Conservation (phyloP, 169 alveolate genomes). For the Plasmodium cynomolgi region DNA sequence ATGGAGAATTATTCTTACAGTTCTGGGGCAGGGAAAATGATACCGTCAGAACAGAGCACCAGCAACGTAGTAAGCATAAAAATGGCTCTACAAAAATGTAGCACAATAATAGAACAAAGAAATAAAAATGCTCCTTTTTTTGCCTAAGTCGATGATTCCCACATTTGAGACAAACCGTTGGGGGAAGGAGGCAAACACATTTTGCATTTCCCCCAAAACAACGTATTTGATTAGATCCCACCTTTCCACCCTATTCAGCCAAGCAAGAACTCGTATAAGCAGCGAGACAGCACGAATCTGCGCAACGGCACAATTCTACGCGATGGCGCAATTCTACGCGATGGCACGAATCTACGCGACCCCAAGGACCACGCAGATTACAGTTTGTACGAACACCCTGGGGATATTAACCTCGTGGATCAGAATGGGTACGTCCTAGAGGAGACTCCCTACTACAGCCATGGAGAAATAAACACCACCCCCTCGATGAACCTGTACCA, state of each 20-base stretch:
- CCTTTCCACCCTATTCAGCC: constrained; percentile 5
- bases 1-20: constrained; percentile 29
- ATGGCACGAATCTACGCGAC: constrained; percentile 8
- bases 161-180: background rate
- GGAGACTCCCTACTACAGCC: constrained; percentile 3
- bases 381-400: constrained; percentile 23
- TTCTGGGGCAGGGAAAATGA: constrained; percentile 31
- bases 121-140: background rate
- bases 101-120: background rate
- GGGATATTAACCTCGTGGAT: background rate
- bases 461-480: constrained; percentile 33
- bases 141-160: background rate
- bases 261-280: background rate
- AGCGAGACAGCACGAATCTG: constrained; percentile 7
- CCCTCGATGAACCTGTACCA: constrained; percentile 28
- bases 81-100: background rate
- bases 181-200: background rate
- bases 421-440: constrained; percentile 3
- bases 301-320: constrained; percentile 3
- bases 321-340: too few species aligned
- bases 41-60: constrained; percentile 49
- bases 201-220: background rate
- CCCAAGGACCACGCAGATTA: constrained; percentile 19
- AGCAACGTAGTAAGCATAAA: constrained; percentile 14
- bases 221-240: background rate